Evolutionary conservation across 75 land plant species (phyloP).

Genomic region (Azolla pinnata): DNA sequence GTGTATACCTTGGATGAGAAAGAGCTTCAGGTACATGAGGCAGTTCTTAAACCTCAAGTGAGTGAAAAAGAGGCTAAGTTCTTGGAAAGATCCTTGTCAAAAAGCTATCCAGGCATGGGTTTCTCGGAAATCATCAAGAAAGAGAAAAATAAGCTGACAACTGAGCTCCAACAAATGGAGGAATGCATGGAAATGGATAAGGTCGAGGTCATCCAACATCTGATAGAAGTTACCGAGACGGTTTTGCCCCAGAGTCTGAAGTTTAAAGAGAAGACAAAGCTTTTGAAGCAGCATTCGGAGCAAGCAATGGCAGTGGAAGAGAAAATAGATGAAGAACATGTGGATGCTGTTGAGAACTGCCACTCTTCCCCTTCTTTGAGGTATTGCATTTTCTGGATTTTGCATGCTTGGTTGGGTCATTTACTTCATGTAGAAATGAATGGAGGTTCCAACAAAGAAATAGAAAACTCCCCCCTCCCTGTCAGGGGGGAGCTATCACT

Average conservation of each 20-base stretch:
- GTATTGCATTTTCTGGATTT: too few species aligned
- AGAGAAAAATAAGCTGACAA: slow-evolving; percentile 71
- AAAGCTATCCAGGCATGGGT: slow-evolving; percentile 64
- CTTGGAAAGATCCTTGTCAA: slow-evolving; percentile 58
- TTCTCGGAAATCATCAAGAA: slow-evolving; percentile 54
- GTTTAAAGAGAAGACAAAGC: too few species aligned
- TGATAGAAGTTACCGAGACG: slow-evolving; percentile 72
- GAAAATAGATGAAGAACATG: too few species aligned
- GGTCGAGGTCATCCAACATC: slow-evolving; percentile 74
- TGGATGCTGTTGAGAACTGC: too few species aligned
- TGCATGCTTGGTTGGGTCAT: too few species aligned
- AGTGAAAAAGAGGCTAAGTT: slow-evolving; percentile 31
- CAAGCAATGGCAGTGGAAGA: too few species aligned
- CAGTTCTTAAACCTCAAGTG: slow-evolving; percentile 45
- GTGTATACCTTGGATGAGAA: slow-evolving; percentile 84
- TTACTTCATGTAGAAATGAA: too few species aligned
- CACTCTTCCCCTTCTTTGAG: too few species aligned
- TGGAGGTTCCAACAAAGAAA: too few species aligned
- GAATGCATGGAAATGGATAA: slow-evolving; percentile 47
- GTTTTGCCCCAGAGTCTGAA: slow-evolving; percentile 8
- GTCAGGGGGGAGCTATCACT: not conserved
- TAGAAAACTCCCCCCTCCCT: too few species aligned
- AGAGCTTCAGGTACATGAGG: slow-evolving; percentile 56
- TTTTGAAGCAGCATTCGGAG: too few species aligned
- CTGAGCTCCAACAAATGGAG: slow-evolving; percentile 61